Percentiles rank a stretch among this genome's conserved stretches.
phyloP scores from a whole-genome alignment of 1,284 basidiomycete genomes.

The Xerocomus alliaceus region DNA sequence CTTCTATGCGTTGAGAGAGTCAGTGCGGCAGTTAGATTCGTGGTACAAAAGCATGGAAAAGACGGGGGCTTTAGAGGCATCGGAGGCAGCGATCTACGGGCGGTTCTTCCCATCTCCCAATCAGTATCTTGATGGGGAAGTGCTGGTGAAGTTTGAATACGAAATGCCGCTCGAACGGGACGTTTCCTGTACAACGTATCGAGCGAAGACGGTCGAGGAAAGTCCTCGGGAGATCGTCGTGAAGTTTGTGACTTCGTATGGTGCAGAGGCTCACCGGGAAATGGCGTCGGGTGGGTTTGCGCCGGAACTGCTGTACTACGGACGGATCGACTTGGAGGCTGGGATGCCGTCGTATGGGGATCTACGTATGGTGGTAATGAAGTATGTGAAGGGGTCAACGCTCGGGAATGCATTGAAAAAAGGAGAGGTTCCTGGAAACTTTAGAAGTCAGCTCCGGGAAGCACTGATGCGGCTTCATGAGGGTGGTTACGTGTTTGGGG shows the following conservation, averaged over 20 bases:
- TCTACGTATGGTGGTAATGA: constrained; percentile 34
- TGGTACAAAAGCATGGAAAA: constrained; percentile 23
- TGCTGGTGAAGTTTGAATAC: constrained; percentile 7
- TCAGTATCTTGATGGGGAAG: neutral
- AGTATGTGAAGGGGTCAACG: constrained; percentile 6
- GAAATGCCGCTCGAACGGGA: neutral
- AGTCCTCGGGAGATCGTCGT: constrained; percentile 14
- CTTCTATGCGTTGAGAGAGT: constrained; percentile 24
- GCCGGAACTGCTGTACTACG: constrained; percentile 17
- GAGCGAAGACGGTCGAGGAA: neutral
- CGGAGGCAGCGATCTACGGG: too few species aligned
- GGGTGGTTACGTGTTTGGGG: constrained; percentile 23
- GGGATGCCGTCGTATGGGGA: constrained; percentile 16
- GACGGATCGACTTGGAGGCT: neutral
- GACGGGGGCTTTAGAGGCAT: too few species aligned
- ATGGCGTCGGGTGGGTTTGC: constrained; percentile 13
- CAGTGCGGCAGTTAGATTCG: neutral
- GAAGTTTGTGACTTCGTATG: constrained; percentile 29
- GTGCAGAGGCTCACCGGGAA: constrained; percentile 4
- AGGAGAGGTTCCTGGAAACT: neutral
- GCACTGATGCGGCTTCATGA: constrained; percentile 10
- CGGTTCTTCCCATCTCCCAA: constrained; percentile 27
- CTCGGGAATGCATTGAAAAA: neutral
- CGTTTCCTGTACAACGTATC: constrained; percentile 14
- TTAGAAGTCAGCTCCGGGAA: neutral